Evolutionary conservation across 306 rosid species (phyloP), one percentile per base, ranked within the genome.

Genomic region (Carpinus viminea): DNA sequence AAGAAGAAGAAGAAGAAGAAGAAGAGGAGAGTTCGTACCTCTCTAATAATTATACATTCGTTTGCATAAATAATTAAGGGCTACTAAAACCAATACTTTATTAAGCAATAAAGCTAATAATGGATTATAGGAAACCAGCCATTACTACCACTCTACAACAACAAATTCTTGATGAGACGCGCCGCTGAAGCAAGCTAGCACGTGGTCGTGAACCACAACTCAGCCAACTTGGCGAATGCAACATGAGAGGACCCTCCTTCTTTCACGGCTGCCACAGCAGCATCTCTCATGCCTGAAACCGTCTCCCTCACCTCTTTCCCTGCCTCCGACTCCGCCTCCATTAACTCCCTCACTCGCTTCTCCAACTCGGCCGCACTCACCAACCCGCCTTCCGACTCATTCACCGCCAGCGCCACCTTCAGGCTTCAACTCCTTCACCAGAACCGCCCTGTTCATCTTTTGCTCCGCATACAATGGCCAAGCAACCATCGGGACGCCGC

Each of bases 391-490:
- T 60, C 59, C 5, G 8, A 55, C 59, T 85, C 85, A 3, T 74
- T 36, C 0, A 74, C 68, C 1, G 72, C 80, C 16, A 47, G 81
- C 0, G 73, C 82, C 79, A 7, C 51, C n/a, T n/a, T n/a, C n/a
- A n/a, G n/a, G n/a, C 31, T 7, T 81, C 79, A 50, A 77, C 3
- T 1, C 88, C 85, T 9, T 3, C 78, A 47, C 83, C 21, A 0
- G 20, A 12, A 76, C 20, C 69, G 72, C 73, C 43, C 24, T 77
- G 34, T 77, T 84, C 68, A 84, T 1, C 80, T 66, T 80, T 52
- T 84, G 85, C 52, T 84, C 83, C 2, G 83, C 85, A 12, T 77
- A 84, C 31, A 84, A 11, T n/a, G 85, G 87, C 87, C 87, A 84
- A 2, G 78, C 78, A 56, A 80, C 53, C 87, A 84, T 80, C 12